Percentiles rank a stretch among this genome's conserved stretches.
phyloP scores from a whole-genome alignment of 1,139 yeast genomes.

The Hyphopichia buzzinii region DNA sequence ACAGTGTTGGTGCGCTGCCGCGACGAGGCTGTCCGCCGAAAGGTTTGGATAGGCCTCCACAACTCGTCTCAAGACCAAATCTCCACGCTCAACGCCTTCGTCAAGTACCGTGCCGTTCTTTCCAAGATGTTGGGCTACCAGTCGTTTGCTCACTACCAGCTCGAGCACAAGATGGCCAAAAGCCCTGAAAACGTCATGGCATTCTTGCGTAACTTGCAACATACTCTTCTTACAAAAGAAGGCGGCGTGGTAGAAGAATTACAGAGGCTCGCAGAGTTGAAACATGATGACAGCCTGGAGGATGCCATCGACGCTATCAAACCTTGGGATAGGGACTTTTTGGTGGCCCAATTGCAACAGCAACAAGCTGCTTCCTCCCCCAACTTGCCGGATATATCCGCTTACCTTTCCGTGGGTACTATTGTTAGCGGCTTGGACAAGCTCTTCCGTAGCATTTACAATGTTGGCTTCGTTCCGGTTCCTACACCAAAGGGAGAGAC shows the following conservation, averaged over 20 bases:
- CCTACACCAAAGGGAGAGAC: conserved; percentile 71
- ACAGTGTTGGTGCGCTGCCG: conserved; percentile 61
- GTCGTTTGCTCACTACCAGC: conserved; percentile 76
- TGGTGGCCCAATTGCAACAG: conserved; percentile 25
- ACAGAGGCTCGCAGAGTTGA: conserved; percentile 29
- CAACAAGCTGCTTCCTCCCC: conserved; percentile 11
- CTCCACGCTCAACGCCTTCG: conserved; percentile 51
- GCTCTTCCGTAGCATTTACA: conserved; percentile 69
- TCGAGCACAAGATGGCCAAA: conserved; percentile 89
- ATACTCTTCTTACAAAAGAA: conserved; percentile 23
- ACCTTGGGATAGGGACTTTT: conserved; percentile 93
- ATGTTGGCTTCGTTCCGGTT: conserved; percentile 70
- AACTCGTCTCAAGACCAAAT: conserved; percentile 60
- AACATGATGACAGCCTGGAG: conserved; percentile 27
- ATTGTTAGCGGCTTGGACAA: conserved; percentile 81
- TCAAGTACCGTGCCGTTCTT: conserved; percentile 66
- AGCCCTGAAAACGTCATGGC: conserved; percentile 71
- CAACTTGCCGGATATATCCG: conserved; percentile 41
- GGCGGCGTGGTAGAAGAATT: conserved; percentile 66
- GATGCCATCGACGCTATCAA: conserved; percentile 39
- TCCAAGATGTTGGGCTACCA: conserved; percentile 72
- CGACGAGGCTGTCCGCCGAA: conserved; percentile 56
- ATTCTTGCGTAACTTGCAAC: conserved; percentile 62
- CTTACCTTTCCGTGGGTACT: conserved; percentile 81
- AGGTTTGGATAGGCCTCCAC: conserved; percentile 75